Evolutionary conservation across 1,284 basidiomycete species (phyloP).

Genomic region (Sphagnurus paluster): DNA sequence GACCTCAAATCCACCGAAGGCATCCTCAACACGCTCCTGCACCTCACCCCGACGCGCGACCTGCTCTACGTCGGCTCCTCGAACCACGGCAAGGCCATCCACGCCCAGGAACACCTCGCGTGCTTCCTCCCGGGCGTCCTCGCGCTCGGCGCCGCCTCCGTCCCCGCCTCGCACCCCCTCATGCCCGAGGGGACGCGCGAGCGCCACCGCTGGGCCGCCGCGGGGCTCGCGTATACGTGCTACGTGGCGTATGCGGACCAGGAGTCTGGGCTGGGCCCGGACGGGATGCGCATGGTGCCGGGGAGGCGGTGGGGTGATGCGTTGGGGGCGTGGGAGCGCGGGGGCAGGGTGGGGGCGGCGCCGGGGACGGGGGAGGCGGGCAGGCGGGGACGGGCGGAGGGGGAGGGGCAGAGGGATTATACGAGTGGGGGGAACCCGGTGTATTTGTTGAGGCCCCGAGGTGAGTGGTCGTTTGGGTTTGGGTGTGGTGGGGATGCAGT

Average conservation of each 20-base stretch:
- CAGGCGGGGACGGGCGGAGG: conserved; percentile 22
- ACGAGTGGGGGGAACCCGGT: conserved; percentile 30
- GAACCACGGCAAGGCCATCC: conserved; percentile 34
- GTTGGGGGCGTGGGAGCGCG: conserved; percentile 50
- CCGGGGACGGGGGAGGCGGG: conserved; percentile 32
- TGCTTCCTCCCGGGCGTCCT: conserved; percentile 78
- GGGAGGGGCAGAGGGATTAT: conserved; percentile 59
- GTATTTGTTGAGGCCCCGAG: conserved; percentile 67
- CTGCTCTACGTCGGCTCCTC: conserved; percentile 71
- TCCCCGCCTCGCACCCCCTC: conserved; percentile 43
- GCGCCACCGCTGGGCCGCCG: conserved; percentile 62
- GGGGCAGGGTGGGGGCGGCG: conserved; percentile 39
- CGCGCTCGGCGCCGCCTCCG: conserved; percentile 62
- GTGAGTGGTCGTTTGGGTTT: conserved; percentile 35
- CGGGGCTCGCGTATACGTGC: conserved; percentile 68
- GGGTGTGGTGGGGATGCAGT: neutral
- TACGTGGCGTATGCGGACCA: conserved; percentile 66
- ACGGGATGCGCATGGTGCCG: conserved; percentile 46
- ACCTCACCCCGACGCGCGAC: conserved; percentile 56
- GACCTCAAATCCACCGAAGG: conserved; percentile 61
- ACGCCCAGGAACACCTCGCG: conserved; percentile 68
- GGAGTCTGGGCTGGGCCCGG: conserved; percentile 60
- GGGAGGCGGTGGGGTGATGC: conserved; percentile 50
- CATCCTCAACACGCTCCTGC: conserved; percentile 65
- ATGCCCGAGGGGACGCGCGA: conserved; percentile 31